These are phyloP conservation scores for Helianthus tuberosus DNA, from an alignment of 129 eudicot species.

Conservation along the genomic window DNA sequence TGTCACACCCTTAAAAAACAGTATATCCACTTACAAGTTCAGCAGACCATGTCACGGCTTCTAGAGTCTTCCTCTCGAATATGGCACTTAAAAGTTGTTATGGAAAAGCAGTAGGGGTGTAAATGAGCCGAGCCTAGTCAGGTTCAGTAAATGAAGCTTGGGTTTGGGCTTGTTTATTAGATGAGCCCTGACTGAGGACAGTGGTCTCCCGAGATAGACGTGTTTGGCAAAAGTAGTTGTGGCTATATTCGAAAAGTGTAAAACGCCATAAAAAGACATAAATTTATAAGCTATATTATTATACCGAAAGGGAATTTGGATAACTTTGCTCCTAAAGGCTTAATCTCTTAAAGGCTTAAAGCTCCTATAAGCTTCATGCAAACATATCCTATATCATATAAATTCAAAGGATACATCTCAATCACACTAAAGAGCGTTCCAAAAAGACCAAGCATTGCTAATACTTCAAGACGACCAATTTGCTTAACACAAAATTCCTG, in stretches of 20 bases:
- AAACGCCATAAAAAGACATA: not conserved
- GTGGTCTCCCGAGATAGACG: not conserved
- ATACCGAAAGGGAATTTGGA: not conserved
- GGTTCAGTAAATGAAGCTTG: too few relatives aligned
- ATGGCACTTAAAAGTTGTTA: constrained; percentile 48
- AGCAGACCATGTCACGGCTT: constrained; percentile 57
- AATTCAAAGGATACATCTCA: constrained; percentile 92
- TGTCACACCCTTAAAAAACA: not conserved
- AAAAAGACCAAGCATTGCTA: constrained; percentile 86
- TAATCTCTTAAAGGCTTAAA: too few relatives aligned
- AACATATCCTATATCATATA: not conserved
- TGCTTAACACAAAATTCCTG: constrained; percentile 87
- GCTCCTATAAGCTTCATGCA: not conserved
- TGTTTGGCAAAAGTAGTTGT: not conserved
- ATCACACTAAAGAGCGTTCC: constrained; percentile 60
- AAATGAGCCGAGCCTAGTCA: too few relatives aligned
- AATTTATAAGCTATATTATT: not conserved
- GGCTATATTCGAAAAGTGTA: not conserved
- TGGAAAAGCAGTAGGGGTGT: constrained; percentile 25
- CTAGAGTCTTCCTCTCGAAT: constrained; percentile 56
- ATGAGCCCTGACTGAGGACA: too few relatives aligned
- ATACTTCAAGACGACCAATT: constrained; percentile 60
- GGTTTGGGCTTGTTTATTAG: too few relatives aligned
- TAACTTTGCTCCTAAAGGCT: not conserved
- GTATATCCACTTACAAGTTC: constrained; percentile 47